Evolutionary conservation across 345 rosid genomes (phyloP).

Genomic region (Melaleuca alternifolia): DNA sequence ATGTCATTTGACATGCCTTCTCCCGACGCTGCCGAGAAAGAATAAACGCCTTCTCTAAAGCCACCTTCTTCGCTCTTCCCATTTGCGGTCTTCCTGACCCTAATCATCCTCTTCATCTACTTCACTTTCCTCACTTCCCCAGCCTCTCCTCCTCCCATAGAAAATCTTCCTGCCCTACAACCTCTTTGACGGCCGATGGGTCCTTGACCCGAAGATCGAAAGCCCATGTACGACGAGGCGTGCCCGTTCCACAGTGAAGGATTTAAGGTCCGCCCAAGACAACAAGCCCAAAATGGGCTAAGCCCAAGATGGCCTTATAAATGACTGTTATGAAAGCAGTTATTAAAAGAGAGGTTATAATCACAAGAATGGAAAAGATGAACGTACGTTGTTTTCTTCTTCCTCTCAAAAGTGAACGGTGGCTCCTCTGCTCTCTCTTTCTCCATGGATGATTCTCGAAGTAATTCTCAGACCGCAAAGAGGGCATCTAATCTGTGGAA

Average conservation of each 20-base stretch:
- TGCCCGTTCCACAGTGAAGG: slow-evolving; percentile 96
- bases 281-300: too few relatives aligned
- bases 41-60: slow-evolving; percentile 35
- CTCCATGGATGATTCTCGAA: too few relatives aligned
- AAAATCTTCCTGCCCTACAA: slow-evolving; percentile 36
- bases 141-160: slow-evolving; percentile 1
- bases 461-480: too few relatives aligned
- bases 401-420: too few relatives aligned
- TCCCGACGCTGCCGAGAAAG: neutral
- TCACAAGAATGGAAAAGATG: too few relatives aligned
- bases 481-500: too few relatives aligned
- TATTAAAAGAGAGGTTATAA: too few relatives aligned
- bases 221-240: slow-evolving; percentile 55
- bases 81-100: slow-evolving; percentile 32
- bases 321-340: too few relatives aligned
- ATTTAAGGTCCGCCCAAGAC: too few relatives aligned
- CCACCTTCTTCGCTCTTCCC: slow-evolving; percentile 37
- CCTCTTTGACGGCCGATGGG: slow-evolving; percentile 71
- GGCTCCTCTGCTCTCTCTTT: too few relatives aligned
- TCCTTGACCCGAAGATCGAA: slow-evolving; percentile 18
- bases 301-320: too few relatives aligned
- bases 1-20: neutral
- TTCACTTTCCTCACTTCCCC: slow-evolving; percentile 29
- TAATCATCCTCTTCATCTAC: slow-evolving; percentile 42
- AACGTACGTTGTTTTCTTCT: too few relatives aligned